A percentile compares a stretch with the other conserved stretches of the same genome.
Evolutionary conservation across 1,284 basidiomycete genomes (phyloP).

Genomic region (Termitomyces sp.): DNA sequence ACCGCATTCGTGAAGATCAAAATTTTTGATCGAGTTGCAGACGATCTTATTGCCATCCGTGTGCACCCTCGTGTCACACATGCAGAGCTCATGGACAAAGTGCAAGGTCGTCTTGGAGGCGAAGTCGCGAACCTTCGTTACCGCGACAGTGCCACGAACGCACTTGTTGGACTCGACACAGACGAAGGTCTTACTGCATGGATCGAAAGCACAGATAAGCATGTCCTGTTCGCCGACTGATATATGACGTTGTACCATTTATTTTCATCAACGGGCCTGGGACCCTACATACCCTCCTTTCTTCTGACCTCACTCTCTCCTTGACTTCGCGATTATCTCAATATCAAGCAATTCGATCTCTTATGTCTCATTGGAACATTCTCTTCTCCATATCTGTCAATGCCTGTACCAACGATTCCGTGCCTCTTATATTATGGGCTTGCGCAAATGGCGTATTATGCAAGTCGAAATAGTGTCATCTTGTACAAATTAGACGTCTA

Average conservation of each 20-base stretch:
- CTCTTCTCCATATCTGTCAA: not conserved
- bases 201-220: slow-evolving; percentile 82
- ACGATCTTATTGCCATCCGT: slow-evolving; percentile 96
- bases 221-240: slow-evolving; percentile 82
- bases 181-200: slow-evolving; percentile 75
- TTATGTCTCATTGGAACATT: slow-evolving; percentile 10
- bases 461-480: slow-evolving; percentile 15
- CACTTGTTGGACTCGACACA: slow-evolving; percentile 60
- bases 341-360: slow-evolving; percentile 9
- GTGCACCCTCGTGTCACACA: slow-evolving; percentile 92
- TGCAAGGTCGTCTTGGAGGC: slow-evolving; percentile 78
- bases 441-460: not conserved
- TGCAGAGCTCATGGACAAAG: slow-evolving; percentile 85
- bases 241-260: not conserved
- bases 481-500: slow-evolving; percentile 16
- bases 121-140: slow-evolving; percentile 72
- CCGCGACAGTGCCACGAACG: slow-evolving; percentile 63
- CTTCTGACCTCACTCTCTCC: not conserved
- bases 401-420: slow-evolving; percentile 9
- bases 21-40: slow-evolving; percentile 87
- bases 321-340: slow-evolving; percentile 6
- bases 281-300: not conserved
- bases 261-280: not conserved
- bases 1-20: slow-evolving; percentile 96
- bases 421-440: slow-evolving; percentile 7